Evolutionary conservation across 2,329 filamentous ascomycete genomes (phyloP), one percentile per base, ranked within the genome.

Genomic region (Neofusicoccum sp.): DNA sequence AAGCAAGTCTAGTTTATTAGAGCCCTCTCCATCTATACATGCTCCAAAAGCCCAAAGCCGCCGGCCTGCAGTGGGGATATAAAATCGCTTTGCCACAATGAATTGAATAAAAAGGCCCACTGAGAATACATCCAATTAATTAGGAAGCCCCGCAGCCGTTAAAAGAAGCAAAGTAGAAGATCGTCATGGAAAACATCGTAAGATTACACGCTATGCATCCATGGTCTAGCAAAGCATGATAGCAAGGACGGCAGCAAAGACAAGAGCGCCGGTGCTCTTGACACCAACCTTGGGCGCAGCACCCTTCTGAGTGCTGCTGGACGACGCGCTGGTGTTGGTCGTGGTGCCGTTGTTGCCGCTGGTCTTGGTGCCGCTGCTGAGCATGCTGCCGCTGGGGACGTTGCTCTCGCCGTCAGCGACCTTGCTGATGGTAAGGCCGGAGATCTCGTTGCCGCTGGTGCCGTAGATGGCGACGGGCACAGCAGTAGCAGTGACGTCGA

Each of bases 381-480:
- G 41, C 33, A 60, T 69, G 59, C 76, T 72, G 34, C 80, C 79
- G n/a, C 67, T 68, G 5, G 86, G 86, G 16, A 75, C 73, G 68
- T 89, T 88, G 70, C 79, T 80, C 63, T 81, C 72, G 61, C 82
- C 81, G 49, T 80, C 75, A 8, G 75, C 64, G 54, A 86, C 71
- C 11, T 80, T 73, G 57, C 76, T 82, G 66, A 91, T 84, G 36
- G 80, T 81, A 65, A 91, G 83, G 66, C 85, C 82, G 53, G 82
- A 79, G 67, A 96, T 82, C 64, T 84, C 74, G 64, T 75, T 74
- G 56, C 86, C 86, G 45, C 80, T 79, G 66, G 76, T 76, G 45
- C 79, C 78, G 67, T 82, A 83, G 12, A 96, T 82, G 2, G 77
- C 78, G 65, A 83, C 76, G 26, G 79, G 78, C 60, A 89, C 82